Evolutionary conservation across 768 basidiomycete species (phyloP).

Genomic region (Tulasnella calospora): DNA sequence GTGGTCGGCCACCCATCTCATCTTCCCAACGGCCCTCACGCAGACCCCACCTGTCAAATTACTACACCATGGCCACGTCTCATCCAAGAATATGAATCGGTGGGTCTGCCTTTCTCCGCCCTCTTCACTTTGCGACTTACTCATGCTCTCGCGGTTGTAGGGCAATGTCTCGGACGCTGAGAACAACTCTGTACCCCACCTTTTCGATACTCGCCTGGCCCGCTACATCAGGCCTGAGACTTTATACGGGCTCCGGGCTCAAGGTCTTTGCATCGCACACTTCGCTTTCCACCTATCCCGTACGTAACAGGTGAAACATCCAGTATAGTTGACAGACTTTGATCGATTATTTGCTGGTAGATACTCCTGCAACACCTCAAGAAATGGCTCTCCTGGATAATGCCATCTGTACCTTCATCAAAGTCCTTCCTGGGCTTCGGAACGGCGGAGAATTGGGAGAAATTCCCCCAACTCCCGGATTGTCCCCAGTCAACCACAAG

Average conservation of each 20-base stretch:
- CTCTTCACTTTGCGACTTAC: not conserved
- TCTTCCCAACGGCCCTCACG: conserved; percentile 11
- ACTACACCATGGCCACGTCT: conserved; percentile 24
- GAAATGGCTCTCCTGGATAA: not conserved
- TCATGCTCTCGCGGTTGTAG: not conserved
- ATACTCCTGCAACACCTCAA: conserved; percentile 4
- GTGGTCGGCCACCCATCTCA: conserved; percentile 21
- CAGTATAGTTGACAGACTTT: not conserved
- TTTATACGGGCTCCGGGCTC: conserved; percentile 7
- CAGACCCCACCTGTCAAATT: not conserved
- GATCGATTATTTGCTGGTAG: not conserved
- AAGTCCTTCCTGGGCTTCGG: not conserved
- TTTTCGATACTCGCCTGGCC: conserved; percentile 6
- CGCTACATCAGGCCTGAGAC: conserved; percentile 9
- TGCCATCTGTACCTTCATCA: conserved; percentile 6
- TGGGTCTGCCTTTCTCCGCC: not conserved
- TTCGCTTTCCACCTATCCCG: conserved; percentile 19
- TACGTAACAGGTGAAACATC: not conserved
- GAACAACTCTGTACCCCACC: not conserved
- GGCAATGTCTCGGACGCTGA: conserved; percentile 15
- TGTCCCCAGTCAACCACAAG: conserved; percentile 19
- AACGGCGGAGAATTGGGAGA: conserved; percentile 22
- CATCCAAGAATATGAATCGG: conserved; percentile 20
- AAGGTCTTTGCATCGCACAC: conserved; percentile 10
- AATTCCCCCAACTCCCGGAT: not conserved